Percentiles rank a stretch among this genome's conserved stretches.
These are phyloP conservation scores for Mucor mucedo DNA, from an alignment of 371 early-diverging fungal genomes.

Conservation along the genomic window DNA sequence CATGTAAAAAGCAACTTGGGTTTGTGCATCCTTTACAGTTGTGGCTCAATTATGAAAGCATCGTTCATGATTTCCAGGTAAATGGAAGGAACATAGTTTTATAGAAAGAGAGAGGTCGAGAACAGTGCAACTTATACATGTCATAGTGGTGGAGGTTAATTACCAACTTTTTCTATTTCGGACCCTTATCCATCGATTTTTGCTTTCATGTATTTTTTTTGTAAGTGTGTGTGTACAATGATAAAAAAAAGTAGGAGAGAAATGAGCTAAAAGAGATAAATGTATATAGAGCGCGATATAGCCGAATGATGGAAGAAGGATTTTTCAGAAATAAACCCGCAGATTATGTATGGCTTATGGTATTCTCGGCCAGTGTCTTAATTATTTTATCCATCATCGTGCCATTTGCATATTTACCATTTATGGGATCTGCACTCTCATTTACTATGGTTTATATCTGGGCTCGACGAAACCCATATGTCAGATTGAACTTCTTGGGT, in stretches of 20 bases:
- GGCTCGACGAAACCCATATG: slow-evolving; percentile 90
- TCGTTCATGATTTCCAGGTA: slow-evolving; percentile 75
- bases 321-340: slow-evolving; percentile 88
- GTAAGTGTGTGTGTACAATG: slow-evolving; percentile 50
- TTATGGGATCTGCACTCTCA: slow-evolving; percentile 85
- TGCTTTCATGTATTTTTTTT: slow-evolving; percentile 94
- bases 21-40: slow-evolving; percentile 77
- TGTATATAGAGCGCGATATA: slow-evolving; percentile 76
- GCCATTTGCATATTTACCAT: slow-evolving; percentile 77
- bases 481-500: slow-evolving; percentile 88
- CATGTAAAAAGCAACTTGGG: slow-evolving; percentile 62
- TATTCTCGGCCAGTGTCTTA: slow-evolving; percentile 68
- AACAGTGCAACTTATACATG: slow-evolving; percentile 4
- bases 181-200: slow-evolving; percentile 86
- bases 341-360: slow-evolving; percentile 90
- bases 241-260: neutral
- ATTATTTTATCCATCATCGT: slow-evolving; percentile 57
- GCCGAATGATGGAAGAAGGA: slow-evolving; percentile 93
- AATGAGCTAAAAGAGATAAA: too few relatives aligned
- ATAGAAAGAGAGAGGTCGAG: neutral
- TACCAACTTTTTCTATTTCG: slow-evolving; percentile 93
- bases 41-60: slow-evolving; percentile 76
- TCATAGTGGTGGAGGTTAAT: slow-evolving; percentile 91
- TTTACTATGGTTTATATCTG: slow-evolving; percentile 94
- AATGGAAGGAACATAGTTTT: neutral